Evolutionary conservation across 768 basidiomycete genomes (phyloP).

Genomic region (Phylloporus rhodoxanthus): DNA sequence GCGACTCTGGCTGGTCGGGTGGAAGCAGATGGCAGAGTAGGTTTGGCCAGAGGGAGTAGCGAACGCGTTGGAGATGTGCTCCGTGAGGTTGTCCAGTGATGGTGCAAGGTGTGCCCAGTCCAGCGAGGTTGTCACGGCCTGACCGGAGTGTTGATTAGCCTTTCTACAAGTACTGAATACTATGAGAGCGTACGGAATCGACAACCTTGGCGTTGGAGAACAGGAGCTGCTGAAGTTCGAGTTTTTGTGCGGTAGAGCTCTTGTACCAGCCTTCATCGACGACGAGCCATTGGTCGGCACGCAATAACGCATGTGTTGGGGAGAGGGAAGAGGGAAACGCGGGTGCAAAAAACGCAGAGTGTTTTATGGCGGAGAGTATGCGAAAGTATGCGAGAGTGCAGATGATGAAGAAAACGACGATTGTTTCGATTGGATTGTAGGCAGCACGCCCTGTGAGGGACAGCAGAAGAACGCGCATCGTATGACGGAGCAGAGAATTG

Average conservation of each 20-base stretch:
- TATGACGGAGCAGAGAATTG: neutral
- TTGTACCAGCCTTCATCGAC: slow-evolving; percentile 52
- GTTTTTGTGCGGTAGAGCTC: slow-evolving; percentile 29
- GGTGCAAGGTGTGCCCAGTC: slow-evolving; percentile 39
- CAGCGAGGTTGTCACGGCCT: slow-evolving; percentile 29
- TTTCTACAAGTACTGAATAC: neutral
- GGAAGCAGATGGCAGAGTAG: slow-evolving; percentile 52
- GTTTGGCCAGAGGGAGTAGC: slow-evolving; percentile 38
- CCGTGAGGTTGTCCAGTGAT: slow-evolving; percentile 44
- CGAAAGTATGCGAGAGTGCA: slow-evolving; percentile 95
- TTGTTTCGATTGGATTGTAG: slow-evolving; percentile 79
- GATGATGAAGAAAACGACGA: slow-evolving; percentile 83
- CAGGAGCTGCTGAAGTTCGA: slow-evolving; percentile 74
- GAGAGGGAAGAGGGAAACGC: slow-evolving; percentile 42
- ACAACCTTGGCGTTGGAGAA: slow-evolving; percentile 43
- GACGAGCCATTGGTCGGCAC: slow-evolving; percentile 55
- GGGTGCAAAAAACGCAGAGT: slow-evolving; percentile 73
- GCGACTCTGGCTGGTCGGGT: slow-evolving; percentile 20
- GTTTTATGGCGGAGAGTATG: slow-evolving; percentile 82
- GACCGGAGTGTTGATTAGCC: slow-evolving; percentile 2
- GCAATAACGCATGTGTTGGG: slow-evolving; percentile 51
- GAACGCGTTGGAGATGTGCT: slow-evolving; percentile 40
- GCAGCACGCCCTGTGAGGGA: slow-evolving; percentile 70
- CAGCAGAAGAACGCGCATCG: slow-evolving; percentile 57
- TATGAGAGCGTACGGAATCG: slow-evolving; percentile 32